These are phyloP conservation scores for Chaetomiaceae sp. DNA, from an alignment of 2,329 filamentous ascomycete genomes.

Conservation along the genomic window DNA sequence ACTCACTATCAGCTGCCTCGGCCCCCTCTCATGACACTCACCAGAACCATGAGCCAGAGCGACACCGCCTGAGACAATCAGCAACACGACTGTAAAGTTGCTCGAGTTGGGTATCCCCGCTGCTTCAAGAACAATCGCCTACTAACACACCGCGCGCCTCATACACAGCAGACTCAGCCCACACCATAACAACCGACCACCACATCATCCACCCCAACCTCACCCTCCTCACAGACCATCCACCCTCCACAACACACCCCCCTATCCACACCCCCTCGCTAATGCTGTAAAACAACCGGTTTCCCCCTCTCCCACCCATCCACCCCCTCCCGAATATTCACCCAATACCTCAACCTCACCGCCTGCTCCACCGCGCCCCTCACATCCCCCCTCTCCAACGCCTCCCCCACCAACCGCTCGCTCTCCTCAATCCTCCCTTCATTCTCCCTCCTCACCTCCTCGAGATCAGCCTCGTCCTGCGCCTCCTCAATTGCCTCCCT, in stretches of 20 bases:
- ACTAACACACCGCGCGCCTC: not conserved
- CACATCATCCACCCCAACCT: too few relatives aligned
- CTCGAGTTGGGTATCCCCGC: too few relatives aligned
- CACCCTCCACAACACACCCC: not conserved
- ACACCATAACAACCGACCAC: too few relatives aligned
- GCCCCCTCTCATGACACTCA: too few relatives aligned
- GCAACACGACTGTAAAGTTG: too few relatives aligned
- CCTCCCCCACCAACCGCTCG: constrained; percentile 54
- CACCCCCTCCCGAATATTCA: constrained; percentile 75
- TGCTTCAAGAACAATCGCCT: too few relatives aligned
- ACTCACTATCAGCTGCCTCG: too few relatives aligned
- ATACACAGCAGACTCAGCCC: too few relatives aligned
- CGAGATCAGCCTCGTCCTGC: constrained; percentile 57
- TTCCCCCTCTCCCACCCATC: constrained; percentile 79
- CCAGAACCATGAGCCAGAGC: too few relatives aligned
- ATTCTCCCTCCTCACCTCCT: constrained; percentile 57
- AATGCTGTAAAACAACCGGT: constrained; percentile 49
- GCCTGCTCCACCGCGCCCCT: constrained; percentile 63
- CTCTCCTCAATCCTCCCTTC: constrained; percentile 58
- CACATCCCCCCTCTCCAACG: constrained; percentile 62
- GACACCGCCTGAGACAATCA: too few relatives aligned
- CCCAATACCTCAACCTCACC: constrained; percentile 80
- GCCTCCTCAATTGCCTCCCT: constrained; percentile 70
- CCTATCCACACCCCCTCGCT: not conserved
- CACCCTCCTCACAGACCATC: not conserved